Conservation (phyloP, 208 protist species). For the Tetramitus jugosus region DNA sequence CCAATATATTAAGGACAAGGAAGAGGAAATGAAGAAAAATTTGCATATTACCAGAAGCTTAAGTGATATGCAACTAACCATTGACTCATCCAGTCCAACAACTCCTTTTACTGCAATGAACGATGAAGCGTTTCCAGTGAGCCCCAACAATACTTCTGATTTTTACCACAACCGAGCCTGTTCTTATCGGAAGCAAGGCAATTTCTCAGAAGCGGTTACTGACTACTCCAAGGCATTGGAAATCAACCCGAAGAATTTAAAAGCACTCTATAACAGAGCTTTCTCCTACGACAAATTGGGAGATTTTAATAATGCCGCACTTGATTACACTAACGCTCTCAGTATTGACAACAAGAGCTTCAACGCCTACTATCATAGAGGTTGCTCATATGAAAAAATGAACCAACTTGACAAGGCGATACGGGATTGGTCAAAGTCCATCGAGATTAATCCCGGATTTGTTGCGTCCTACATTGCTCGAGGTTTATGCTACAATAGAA, state of each 20-base stretch:
- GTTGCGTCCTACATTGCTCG: constrained; percentile 51
- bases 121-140: too few relatives aligned
- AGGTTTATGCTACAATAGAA: constrained; percentile 56
- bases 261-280: constrained; percentile 71
- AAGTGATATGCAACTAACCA: too few relatives aligned
- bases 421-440: background rate
- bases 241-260: constrained; percentile 49
- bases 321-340: constrained; percentile 60
- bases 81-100: too few relatives aligned
- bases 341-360: constrained; percentile 53
- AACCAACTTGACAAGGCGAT: background rate
- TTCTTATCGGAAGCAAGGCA: constrained; percentile 53
- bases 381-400: constrained; percentile 10
- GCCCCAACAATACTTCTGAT: background rate
- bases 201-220: constrained; percentile 50
- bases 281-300: constrained; percentile 36
- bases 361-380: constrained; percentile 74
- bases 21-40: background rate
- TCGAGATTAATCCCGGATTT: background rate
- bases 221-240: constrained; percentile 61
- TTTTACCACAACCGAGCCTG: constrained; percentile 23
- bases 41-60: too few relatives aligned
- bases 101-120: constrained; percentile 50
- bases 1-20: constrained; percentile 3
- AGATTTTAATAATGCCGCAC: constrained; percentile 36